A percentile compares a stretch with the other conserved stretches of the same genome.
Evolutionary conservation across 257 asterid genomes (phyloP).

Genomic region (Solanum megistacrolobum): DNA sequence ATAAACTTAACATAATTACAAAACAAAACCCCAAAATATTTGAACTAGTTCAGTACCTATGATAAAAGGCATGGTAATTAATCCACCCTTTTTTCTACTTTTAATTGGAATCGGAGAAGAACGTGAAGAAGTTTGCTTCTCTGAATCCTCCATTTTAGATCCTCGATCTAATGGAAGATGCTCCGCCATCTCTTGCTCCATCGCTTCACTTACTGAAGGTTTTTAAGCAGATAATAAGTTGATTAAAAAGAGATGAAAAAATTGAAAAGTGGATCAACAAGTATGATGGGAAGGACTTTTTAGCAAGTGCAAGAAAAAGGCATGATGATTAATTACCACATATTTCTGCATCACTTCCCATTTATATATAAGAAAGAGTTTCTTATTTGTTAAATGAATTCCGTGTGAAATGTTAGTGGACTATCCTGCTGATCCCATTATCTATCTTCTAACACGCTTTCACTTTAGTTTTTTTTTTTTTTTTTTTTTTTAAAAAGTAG

Average conservation of each 20-base stretch:
- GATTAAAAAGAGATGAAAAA: background rate
- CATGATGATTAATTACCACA: background rate
- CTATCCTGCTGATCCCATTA: background rate
- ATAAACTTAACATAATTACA: background rate
- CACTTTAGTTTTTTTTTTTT: no score
- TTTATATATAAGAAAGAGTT: background rate
- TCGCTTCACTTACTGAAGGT: background rate
- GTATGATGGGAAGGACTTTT: no score
- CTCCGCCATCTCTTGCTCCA: background rate
- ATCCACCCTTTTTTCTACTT: slow-evolving; percentile 37
- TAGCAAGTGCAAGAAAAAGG: background rate
- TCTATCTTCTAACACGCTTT: background rate
- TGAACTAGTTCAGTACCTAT: slow-evolving; percentile 25
- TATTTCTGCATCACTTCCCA: background rate
- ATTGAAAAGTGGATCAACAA: background rate
- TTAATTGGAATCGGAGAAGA: background rate
- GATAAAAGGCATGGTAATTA: slow-evolving; percentile 59
- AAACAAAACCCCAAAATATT: background rate
- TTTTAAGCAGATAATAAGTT: background rate
- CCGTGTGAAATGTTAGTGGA: background rate
- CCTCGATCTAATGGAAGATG: background rate
- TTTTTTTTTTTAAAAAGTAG: no score
- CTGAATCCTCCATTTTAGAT: background rate
- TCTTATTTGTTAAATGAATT: background rate
- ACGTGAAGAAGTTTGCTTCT: background rate